Conservation (phyloP, 2,329 filamentous ascomycete species). For the Trichoderma sp. region DNA sequence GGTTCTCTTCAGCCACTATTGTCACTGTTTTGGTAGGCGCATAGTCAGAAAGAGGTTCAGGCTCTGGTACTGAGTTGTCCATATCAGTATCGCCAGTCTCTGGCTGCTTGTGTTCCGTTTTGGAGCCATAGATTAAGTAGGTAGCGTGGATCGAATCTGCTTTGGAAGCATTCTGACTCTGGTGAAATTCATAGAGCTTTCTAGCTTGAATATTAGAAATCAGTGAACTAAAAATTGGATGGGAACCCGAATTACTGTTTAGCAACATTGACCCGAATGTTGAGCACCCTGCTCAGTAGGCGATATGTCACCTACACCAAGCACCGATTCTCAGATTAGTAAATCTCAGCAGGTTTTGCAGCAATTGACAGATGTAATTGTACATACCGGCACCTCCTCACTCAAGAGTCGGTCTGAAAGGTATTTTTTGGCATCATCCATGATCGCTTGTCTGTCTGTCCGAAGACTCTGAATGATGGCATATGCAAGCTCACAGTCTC, state of each 20-base stretch:
- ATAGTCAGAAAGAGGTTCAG: conserved; percentile 47
- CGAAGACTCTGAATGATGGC: not conserved
- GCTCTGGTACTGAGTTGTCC: conserved; percentile 63
- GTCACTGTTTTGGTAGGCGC: conserved; percentile 61
- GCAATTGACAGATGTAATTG: not conserved
- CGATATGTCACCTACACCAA: conserved; percentile 79
- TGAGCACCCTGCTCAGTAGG: conserved; percentile 75
- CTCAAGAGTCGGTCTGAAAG: conserved; percentile 75
- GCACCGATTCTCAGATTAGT: not conserved
- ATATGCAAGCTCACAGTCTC: not conserved
- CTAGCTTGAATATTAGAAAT: conserved; percentile 45
- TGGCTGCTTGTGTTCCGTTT: conserved; percentile 42
- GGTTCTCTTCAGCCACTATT: conserved; percentile 70
- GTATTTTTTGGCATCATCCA: conserved; percentile 69
- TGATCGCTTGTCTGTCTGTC: conserved; percentile 28
- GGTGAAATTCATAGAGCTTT: conserved; percentile 88
- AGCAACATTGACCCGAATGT: conserved; percentile 81
- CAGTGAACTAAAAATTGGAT: not conserved
- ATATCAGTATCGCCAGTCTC: conserved; percentile 69
- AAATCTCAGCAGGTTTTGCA: not conserved
- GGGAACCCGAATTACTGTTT: conserved; percentile 67
- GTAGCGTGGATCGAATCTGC: conserved; percentile 81
- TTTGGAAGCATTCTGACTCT: conserved; percentile 78
- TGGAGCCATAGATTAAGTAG: conserved; percentile 80
- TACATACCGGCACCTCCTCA: conserved; percentile 69